Evolutionary conservation across 495 filamentous ascomycete species (phyloP).

Genomic region (Saxophila tyrrhenica): DNA sequence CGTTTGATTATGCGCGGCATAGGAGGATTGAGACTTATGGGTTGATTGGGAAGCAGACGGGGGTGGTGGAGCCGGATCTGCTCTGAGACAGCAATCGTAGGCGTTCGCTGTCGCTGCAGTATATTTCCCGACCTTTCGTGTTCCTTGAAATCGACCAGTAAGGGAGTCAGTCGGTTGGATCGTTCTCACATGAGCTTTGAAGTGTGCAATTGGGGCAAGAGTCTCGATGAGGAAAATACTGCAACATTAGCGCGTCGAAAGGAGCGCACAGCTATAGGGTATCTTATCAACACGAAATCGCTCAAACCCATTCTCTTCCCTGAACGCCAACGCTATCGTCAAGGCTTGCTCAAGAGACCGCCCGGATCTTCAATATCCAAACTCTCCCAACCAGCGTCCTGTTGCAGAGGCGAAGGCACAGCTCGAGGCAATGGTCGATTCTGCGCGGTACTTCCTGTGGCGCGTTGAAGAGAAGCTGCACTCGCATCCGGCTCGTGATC

Average conservation of each 20-base stretch:
- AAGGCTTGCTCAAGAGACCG: neutral
- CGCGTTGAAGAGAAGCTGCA: neutral
- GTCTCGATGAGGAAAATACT: too few relatives aligned
- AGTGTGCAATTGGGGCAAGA: too few relatives aligned
- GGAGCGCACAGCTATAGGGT: too few relatives aligned
- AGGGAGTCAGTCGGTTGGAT: too few relatives aligned
- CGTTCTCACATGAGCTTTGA: too few relatives aligned
- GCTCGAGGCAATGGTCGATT: neutral
- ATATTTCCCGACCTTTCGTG: too few relatives aligned
- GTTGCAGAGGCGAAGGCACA: neutral
- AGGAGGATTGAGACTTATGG: conserved; percentile 37
- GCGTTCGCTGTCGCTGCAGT: too few relatives aligned
- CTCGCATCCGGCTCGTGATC: neutral
- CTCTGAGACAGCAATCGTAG: conserved; percentile 7
- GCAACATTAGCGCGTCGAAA: too few relatives aligned
- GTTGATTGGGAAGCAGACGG: conserved; percentile 32
- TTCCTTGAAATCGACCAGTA: too few relatives aligned
- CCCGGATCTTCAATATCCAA: neutral
- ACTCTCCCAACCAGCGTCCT: neutral
- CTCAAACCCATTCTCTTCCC: neutral
- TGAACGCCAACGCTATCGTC: neutral
- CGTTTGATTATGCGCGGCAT: conserved; percentile 39
- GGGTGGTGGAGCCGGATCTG: conserved; percentile 35
- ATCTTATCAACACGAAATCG: neutral
- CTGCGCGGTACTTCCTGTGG: neutral